Conservation (phyloP, 352 stramenopile species). For the Phytophthora tentaculata region DNA sequence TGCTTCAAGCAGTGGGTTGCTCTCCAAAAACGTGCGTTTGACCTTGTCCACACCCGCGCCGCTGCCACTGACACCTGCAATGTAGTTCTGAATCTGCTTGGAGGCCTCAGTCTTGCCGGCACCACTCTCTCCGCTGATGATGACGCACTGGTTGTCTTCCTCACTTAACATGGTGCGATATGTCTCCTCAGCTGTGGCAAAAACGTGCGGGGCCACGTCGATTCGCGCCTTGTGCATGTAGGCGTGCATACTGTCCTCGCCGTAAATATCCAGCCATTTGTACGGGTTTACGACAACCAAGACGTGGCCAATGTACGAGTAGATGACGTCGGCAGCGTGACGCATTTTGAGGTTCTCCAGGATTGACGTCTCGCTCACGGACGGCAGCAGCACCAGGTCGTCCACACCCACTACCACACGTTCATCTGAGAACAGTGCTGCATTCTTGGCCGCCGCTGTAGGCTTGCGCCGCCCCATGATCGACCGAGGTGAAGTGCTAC, state of each 20-base stretch:
- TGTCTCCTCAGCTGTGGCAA: constrained; percentile 85
- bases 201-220: constrained; percentile 87
- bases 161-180: constrained; percentile 90
- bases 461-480: constrained; percentile 41
- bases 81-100: constrained; percentile 93
- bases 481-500: constrained; percentile 18
- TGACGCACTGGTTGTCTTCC: constrained; percentile 91
- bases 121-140: constrained; percentile 88
- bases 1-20: constrained; percentile 95
- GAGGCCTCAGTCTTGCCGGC: constrained; percentile 89
- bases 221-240: constrained; percentile 90
- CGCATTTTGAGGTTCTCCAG: constrained; percentile 91
- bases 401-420: constrained; percentile 79
- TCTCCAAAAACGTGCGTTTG: constrained; percentile 92
- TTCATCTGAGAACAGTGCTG: constrained; percentile 59
- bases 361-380: constrained; percentile 80
- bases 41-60: constrained; percentile 87
- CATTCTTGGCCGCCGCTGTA: constrained; percentile 20
- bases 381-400: constrained; percentile 79
- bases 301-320: constrained; percentile 90
- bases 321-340: constrained; percentile 87
- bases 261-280: constrained; percentile 92
- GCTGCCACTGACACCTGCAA: constrained; percentile 80
- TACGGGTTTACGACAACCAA: constrained; percentile 90
- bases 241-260: constrained; percentile 75